Percentiles rank a stretch among this genome's conserved stretches.
phyloP scores from a whole-genome alignment of 495 filamentous ascomycete species.

The Hyaloscypha variabilis region DNA sequence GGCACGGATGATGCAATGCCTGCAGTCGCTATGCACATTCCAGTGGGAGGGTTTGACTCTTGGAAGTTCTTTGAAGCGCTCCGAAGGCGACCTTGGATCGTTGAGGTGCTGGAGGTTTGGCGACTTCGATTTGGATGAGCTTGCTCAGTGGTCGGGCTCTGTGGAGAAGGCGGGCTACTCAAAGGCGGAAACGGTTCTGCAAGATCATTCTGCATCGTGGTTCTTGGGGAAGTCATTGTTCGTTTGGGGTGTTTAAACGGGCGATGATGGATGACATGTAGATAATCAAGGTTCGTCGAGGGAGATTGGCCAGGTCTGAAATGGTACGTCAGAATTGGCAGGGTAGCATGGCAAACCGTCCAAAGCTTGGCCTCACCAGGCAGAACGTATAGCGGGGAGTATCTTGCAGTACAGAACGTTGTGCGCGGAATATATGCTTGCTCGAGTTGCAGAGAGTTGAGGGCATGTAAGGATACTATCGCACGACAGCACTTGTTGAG shows the following conservation, averaged over 20 bases:
- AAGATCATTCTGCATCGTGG: constrained; percentile 10
- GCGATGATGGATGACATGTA: constrained; percentile 7
- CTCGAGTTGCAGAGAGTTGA: too few species aligned
- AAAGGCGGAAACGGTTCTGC: constrained; percentile 28
- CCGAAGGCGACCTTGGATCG: constrained; percentile 36
- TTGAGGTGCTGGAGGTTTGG: constrained; percentile 32
- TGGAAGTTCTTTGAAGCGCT: constrained; percentile 48
- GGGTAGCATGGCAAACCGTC: background rate
- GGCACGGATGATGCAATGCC: constrained; percentile 35
- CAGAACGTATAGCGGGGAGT: too few species aligned
- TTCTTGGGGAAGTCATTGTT: background rate
- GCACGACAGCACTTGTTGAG: too few species aligned
- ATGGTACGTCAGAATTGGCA: background rate
- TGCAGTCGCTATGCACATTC: constrained; percentile 56
- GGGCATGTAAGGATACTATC: too few species aligned
- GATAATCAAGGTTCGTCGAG: background rate
- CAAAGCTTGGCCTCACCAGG: background rate
- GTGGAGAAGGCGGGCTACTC: constrained; percentile 10
- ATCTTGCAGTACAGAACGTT: too few species aligned
- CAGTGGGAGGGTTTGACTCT: constrained; percentile 49
- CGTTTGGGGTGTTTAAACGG: background rate
- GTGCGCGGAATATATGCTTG: too few species aligned
- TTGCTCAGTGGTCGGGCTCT: constrained; percentile 13
- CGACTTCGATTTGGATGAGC: constrained; percentile 25
- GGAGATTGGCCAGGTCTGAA: background rate